Evolutionary conservation across 164 flowering plant species (phyloP).

Genomic region (Tetracentron sinense): DNA sequence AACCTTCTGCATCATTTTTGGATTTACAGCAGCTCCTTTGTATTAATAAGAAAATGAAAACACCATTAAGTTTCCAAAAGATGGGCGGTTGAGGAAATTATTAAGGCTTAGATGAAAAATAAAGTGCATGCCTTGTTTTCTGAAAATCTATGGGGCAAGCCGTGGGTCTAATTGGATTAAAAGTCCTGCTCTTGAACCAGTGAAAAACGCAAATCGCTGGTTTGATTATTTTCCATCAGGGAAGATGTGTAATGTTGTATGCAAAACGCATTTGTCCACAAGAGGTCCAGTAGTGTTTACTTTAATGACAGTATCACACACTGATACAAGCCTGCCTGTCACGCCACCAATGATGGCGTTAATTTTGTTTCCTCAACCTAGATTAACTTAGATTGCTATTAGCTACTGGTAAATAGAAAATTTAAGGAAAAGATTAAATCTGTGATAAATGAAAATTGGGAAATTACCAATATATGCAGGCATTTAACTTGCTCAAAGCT

Average conservation of each 20-base stretch:
- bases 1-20: conserved; percentile 91
- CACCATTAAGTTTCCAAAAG: conserved; percentile 3
- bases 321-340: conserved; percentile 83
- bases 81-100: not conserved
- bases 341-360: conserved; percentile 18
- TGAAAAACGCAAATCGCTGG: conserved; percentile 52
- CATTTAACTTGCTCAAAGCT: conserved; percentile 83
- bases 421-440: not conserved
- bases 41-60: conserved; percentile 30
- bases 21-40: conserved; percentile 69
- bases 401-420: not conserved
- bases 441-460: not conserved
- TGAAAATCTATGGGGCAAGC: conserved; percentile 84
- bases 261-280: conserved; percentile 70
- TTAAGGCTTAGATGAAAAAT: not conserved
- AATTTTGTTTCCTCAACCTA: not conserved
- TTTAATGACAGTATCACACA: conserved; percentile 87
- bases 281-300: conserved; percentile 88
- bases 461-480: conserved; percentile 88
- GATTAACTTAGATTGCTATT: not conserved
- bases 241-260: conserved; percentile 58
- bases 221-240: conserved; percentile 92
- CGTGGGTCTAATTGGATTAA: conserved; percentile 67
- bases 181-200: conserved; percentile 84
- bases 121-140: conserved; percentile 67